phyloP scores from a whole-genome alignment of 805 yeast genomes.

The Teunomyces atbi region DNA sequence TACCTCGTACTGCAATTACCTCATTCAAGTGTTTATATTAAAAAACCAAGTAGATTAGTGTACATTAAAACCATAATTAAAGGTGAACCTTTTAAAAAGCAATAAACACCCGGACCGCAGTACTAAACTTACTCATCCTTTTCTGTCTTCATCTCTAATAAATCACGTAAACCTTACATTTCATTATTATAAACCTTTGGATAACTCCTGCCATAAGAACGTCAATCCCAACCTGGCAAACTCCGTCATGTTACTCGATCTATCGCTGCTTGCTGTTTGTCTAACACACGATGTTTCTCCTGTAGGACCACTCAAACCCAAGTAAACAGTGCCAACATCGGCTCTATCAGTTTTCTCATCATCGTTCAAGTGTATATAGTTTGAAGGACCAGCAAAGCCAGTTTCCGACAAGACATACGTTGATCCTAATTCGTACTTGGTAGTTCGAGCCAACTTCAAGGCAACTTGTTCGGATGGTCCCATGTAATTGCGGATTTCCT shows the following conservation, averaged over 20 bases:
- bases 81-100: too few species aligned
- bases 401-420: slow-evolving; percentile 82
- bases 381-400: slow-evolving; percentile 81
- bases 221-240: slow-evolving; percentile 70
- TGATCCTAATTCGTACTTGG: slow-evolving; percentile 77
- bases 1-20: too few species aligned
- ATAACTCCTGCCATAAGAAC: slow-evolving; percentile 53
- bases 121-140: too few species aligned
- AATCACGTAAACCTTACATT: not conserved
- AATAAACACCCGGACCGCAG: not conserved
- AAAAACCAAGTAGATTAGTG: not conserved
- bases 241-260: slow-evolving; percentile 69
- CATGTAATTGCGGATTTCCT: slow-evolving; percentile 68
- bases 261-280: slow-evolving; percentile 47
- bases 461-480: slow-evolving; percentile 83
- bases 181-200: slow-evolving; percentile 8
- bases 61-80: too few species aligned
- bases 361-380: slow-evolving; percentile 38
- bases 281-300: slow-evolving; percentile 49
- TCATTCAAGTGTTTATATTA: too few species aligned
- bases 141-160: too few species aligned
- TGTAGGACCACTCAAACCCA: slow-evolving; percentile 68
- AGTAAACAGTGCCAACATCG: slow-evolving; percentile 63
- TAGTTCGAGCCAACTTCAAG: slow-evolving; percentile 70
- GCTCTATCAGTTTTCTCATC: slow-evolving; percentile 20